Evolutionary conservation across 106 monocot genomes (phyloP), one percentile per base, ranked within the genome.

Genomic region (Dioscorea alata): DNA sequence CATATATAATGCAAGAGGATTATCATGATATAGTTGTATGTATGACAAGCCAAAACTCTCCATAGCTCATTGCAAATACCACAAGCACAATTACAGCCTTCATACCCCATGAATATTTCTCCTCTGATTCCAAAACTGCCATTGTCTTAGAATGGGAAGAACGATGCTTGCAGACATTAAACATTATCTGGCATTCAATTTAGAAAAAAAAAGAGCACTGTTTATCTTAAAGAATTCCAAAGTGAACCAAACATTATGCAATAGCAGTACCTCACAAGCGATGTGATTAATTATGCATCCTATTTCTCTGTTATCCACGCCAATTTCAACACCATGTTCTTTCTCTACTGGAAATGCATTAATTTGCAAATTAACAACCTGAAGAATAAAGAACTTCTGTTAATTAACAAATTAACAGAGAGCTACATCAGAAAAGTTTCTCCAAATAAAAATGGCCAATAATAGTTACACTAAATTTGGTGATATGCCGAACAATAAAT

Each of bases 1-100:
- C 76, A 81, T n/a, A n/a, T n/a, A n/a, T 15, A 60, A 72, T 52
- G 81, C 81, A 15, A 81, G 58, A 57, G 48, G 59, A 68, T 76
- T 69, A 19, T 68, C 50, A 25, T 21, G 52, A 60, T 13, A 50
- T 8, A 68, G 53, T 54, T 73, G 61, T 20, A 33, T 73, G 61
- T 20, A 33, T n/a, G 12, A 73, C 68, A 32, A 81, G 61, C 72
- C 75, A 76, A 49, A 76, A 58, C 58, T 71, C 54, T 33, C 71
- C 77, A 51, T 59, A 77, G 50, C 32, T 66, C 57, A 49, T 25
- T 50, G 71, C 71, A 25, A 77, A 62, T 65, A 65, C 71, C 49
- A 71, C 71, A 71, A 77, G 70, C 70, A 77, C 77, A 15, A 77
- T 33, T 23, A 23, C 59, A 31, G 57, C 52, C 65, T 77, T 77